phyloP scores from a whole-genome alignment of 352 stramenopile species.

The Phytophthora tentaculata region DNA sequence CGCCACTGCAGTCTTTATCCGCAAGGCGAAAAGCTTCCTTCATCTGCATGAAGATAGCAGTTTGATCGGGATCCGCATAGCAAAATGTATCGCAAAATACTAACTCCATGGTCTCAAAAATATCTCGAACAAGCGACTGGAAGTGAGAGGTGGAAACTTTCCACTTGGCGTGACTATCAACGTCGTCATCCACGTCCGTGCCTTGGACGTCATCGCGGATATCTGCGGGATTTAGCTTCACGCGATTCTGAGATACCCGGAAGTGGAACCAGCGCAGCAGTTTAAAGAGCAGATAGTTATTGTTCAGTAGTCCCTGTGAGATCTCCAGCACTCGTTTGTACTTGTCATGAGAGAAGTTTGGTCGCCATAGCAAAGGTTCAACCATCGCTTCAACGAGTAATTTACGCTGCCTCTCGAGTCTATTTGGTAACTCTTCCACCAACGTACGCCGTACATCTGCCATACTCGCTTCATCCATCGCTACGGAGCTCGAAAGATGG shows the following conservation, averaged over 20 bases:
- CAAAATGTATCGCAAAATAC: constrained; percentile 79
- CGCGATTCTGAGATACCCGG: constrained; percentile 55
- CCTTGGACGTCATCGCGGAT: constrained; percentile 48
- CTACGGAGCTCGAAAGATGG: constrained; percentile 60
- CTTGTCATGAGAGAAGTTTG: constrained; percentile 75
- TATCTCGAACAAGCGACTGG: constrained; percentile 57
- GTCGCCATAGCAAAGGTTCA: constrained; percentile 76
- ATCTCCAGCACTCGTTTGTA: constrained; percentile 73
- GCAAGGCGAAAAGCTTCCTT: neutral
- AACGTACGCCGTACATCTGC: constrained; percentile 62
- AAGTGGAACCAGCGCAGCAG: constrained; percentile 82
- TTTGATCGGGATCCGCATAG: constrained; percentile 62
- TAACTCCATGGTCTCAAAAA: constrained; percentile 74
- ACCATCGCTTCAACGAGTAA: constrained; percentile 68
- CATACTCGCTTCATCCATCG: constrained; percentile 62
- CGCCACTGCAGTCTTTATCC: constrained; percentile 3
- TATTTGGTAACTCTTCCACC: constrained; percentile 57
- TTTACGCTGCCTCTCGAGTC: constrained; percentile 64
- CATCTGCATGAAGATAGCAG: neutral
- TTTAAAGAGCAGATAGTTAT: constrained; percentile 86
- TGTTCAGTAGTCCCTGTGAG: constrained; percentile 74
- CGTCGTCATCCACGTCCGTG: neutral
- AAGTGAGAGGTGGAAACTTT: constrained; percentile 59
- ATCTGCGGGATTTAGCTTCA: constrained; percentile 48
- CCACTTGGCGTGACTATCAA: constrained; percentile 50